Evolutionary conservation across 1,139 yeast species (phyloP), one percentile per base, ranked within the genome.

Genomic region (Debaryomyces subglobosus): DNA sequence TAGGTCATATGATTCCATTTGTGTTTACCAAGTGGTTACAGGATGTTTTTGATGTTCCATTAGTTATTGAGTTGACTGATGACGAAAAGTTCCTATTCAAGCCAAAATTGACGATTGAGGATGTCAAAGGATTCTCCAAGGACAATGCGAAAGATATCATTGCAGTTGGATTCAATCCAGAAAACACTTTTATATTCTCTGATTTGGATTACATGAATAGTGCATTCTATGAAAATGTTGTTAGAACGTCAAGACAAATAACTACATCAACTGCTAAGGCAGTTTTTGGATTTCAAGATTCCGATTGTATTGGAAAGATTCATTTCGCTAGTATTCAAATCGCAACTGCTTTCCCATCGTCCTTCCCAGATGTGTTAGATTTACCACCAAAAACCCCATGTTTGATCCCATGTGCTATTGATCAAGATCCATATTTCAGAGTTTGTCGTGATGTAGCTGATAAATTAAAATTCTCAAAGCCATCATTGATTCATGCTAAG

Each of bases 331-430:
- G 96, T 46, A 84, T 95, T 60, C 99, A 95, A 75, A 94, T 95
- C 61, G 89, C 98, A 25, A 85, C 98, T 16, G 95, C 97, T 2
- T 92, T 95, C 76, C 96, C 97, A 50, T 87, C 94, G 43, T 89
- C 97, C 12, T 95, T 89, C 80, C 99, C 99, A 2, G 96, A 87
- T 57, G 87, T 95, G 27, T 81, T 95, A 60, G 97, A 90, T 9
- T 72, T 86, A 60, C 91, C 91, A 45, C 77, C 86, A 43, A 86
- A 87, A 69, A 92, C 97, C 1, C 99, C 97, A 51, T 89, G 97
- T 71, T 77, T 95, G 68, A 95, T 95, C 68, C 99, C 99, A 35
- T 95, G 99, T 79, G 99, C 99, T 42, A 95, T 95, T 67, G 99
- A 95, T 68, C 97, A 92, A 74, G 99, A 95, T 69, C 99, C 99